These are phyloP conservation scores for Boletus barrowsii DNA, from an alignment of 768 basidiomycete species.

Conservation along the genomic window DNA sequence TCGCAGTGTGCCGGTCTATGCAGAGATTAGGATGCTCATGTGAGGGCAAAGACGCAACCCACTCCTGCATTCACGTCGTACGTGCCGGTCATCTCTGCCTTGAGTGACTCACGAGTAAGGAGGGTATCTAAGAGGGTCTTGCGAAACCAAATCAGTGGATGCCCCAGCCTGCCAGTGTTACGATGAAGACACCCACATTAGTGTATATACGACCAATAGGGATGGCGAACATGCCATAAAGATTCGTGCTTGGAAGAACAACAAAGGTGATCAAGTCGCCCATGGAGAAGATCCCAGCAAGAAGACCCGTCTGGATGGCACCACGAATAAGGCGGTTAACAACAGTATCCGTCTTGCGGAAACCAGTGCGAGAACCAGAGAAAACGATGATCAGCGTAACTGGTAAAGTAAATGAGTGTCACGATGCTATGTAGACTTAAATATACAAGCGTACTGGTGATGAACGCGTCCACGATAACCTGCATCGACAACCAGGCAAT, in stretches of 20 bases:
- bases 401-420: conserved; percentile 1
- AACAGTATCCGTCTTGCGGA: conserved; percentile 48
- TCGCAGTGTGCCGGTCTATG: too few species aligned
- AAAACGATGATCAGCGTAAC: conserved; percentile 7
- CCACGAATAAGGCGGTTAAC: conserved; percentile 8
- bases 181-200: conserved; percentile 34
- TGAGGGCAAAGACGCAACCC: too few species aligned
- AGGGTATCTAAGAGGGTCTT: conserved; percentile 16
- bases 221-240: conserved; percentile 39
- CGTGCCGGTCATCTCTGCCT: background rate
- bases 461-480: conserved; percentile 41
- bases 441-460: conserved; percentile 35
- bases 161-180: background rate
- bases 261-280: conserved; percentile 41
- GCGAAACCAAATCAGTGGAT: background rate
- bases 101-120: conserved; percentile 6
- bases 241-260: conserved; percentile 25
- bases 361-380: conserved; percentile 43
- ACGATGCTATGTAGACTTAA: too few species aligned
- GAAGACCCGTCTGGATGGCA: conserved; percentile 6
- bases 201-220: conserved; percentile 44
- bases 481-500: conserved; percentile 48
- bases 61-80: too few species aligned
- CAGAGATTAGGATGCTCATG: too few species aligned
- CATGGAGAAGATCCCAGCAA: background rate